These are phyloP conservation scores for Panicum virgatum DNA, from an alignment of 202 grass and related monocot species.

Conservation along the genomic window DNA sequence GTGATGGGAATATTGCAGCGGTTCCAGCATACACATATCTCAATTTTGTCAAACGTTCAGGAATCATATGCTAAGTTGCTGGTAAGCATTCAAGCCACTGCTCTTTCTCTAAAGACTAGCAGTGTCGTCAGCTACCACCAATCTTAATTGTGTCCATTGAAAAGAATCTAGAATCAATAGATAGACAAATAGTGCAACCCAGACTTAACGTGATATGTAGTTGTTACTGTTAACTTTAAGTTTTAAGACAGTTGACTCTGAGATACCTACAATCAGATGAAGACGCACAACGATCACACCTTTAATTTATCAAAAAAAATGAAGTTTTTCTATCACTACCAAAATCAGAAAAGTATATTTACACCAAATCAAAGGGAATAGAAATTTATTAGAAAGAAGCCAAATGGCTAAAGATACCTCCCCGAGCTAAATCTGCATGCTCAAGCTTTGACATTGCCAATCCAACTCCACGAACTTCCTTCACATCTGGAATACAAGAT, in stretches of 20 bases:
- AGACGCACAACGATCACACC: background rate
- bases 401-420: constrained; percentile 49
- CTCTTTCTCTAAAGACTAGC: background rate
- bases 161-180: background rate
- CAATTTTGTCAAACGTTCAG: background rate
- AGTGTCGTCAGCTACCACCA: background rate
- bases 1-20: background rate
- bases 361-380: background rate
- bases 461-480: constrained; percentile 94
- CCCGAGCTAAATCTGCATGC: constrained; percentile 43
- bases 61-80: background rate
- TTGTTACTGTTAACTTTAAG: background rate
- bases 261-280: background rate
- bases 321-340: background rate
- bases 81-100: background rate
- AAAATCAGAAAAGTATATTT: background rate
- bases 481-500: constrained; percentile 62
- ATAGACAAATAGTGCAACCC: background rate
- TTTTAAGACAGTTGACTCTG: constrained; percentile 16
- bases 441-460: constrained; percentile 82
- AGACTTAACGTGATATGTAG: background rate
- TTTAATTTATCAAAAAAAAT: background rate
- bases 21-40: background rate
- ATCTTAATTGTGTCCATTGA: background rate
- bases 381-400: constrained; percentile 6